Evolutionary conservation across 495 filamentous ascomycete genomes (phyloP), one percentile per base, ranked within the genome.

Genomic region (Aspergillus steynii): DNA sequence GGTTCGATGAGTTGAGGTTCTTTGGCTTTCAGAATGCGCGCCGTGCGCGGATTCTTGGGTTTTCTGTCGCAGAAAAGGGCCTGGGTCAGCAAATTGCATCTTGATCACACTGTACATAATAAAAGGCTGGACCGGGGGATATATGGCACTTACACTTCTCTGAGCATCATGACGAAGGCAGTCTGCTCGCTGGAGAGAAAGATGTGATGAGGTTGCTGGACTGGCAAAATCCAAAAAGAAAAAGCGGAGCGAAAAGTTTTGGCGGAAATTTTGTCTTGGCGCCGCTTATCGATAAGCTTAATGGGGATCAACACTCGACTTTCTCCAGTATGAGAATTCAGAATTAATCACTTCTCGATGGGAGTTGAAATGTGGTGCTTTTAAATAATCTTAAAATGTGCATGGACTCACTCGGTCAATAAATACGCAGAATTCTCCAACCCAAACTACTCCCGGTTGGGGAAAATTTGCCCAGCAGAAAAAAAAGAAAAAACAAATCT

Each of bases 1-100:
- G 93, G 91, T 79, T 99, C 95, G 73, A 87, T 79, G 55, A 83
- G 74, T 73, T 97, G 96, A n/a, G 96, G 91, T 62, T 87, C 92
- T 64, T 88, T 87, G 74, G 93, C 91, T 71, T 96, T 95, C 68
- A 97, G 87, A 54, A 90, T 90, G 58, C 95, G 89, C 82, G 94
- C 96, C 47, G 91, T 94, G 82, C 95, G 92, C 59, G 93, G 92
- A 73, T 91, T 97, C 65, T 90, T 88, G 61, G 95, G 92, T 85
- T 96, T 95, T 71, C 90, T 93, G 67, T 53, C 29, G 37, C 29
- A 50, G 29, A 65, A 63, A 69, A 67, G 68, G 64, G 49, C 32
- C 25, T 55, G 5, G 52, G 56, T 63, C 25, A 60, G 47, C 27
- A 46, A 49, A 20, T 3, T 26, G 47, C 32, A 47, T 25, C 20